These are phyloP conservation scores for Globisporangium radiosum DNA, from an alignment of 352 stramenopile genomes.

Conservation along the genomic window DNA sequence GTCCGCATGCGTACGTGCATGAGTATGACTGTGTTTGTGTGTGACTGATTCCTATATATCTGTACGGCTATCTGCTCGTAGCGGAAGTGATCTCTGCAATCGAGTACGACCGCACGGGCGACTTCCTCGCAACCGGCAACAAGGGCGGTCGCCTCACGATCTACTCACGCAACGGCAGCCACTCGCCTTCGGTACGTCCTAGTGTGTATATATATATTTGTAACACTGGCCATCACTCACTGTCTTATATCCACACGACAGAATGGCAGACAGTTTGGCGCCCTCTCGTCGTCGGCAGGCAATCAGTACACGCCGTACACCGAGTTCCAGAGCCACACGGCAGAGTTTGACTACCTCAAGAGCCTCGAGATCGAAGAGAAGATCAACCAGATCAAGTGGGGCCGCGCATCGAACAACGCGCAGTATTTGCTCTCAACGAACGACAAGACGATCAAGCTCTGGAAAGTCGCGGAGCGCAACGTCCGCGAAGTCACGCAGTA, in stretches of 20 bases:
- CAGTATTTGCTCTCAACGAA: conserved; percentile 94
- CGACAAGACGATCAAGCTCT: conserved; percentile 98
- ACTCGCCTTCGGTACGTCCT: conserved; percentile 5
- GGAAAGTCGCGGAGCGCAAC: conserved; percentile 87
- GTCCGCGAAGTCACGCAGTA: conserved; percentile 73
- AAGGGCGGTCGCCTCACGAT: conserved; percentile 91
- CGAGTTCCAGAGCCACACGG: conserved; percentile 95
- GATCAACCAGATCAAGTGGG: conserved; percentile 97
- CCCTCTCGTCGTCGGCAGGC: conserved; percentile 13
- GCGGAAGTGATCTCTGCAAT: conserved; percentile 94
- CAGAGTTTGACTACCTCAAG: conserved; percentile 98
- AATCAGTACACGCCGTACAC: conserved; percentile 76
- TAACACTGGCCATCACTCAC: conserved; percentile 4
- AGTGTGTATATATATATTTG: conserved; percentile 13
- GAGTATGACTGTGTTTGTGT: too few relatives aligned
- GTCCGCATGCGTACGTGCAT: neutral
- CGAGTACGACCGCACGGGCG: conserved; percentile 89
- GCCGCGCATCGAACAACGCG: conserved; percentile 80
- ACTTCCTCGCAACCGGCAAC: conserved; percentile 92
- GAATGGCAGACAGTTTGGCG: conserved; percentile 24
- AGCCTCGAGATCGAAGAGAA: conserved; percentile 97
- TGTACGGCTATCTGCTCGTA: conserved; percentile 6
- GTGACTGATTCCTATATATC: too few relatives aligned
- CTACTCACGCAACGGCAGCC: conserved; percentile 55
- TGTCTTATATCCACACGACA: conserved; percentile 5